Conservation (phyloP, 2,329 filamentous ascomycete genomes). For the Talaromyces sp. region DNA sequence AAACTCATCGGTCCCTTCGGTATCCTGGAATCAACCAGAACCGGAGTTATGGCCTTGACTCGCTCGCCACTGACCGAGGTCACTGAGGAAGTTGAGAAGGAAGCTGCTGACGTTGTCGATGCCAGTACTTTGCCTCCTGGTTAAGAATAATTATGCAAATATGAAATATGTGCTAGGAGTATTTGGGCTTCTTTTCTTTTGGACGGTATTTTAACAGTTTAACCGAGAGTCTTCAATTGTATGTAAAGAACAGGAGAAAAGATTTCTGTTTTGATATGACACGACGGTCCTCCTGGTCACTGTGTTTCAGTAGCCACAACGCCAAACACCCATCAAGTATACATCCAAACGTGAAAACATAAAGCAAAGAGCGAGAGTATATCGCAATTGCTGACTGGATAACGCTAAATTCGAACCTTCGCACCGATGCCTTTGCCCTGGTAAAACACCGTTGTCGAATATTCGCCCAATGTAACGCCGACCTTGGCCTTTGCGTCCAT, state of each 20-base stretch:
- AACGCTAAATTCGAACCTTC: conserved; percentile 44
- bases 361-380: not conserved
- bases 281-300: not conserved
- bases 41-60: conserved; percentile 93
- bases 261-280: not conserved
- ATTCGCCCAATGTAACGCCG: conserved; percentile 68
- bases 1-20: conserved; percentile 93
- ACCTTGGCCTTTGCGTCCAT: conserved; percentile 75
- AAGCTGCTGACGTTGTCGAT: conserved; percentile 92
- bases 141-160: conserved; percentile 42
- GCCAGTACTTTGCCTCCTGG: conserved; percentile 90
- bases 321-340: not conserved
- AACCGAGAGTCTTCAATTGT: not conserved
- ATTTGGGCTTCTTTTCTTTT: not conserved
- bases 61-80: conserved; percentile 79
- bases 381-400: not conserved
- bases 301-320: not conserved
- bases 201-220: not conserved
- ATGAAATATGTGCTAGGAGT: not conserved
- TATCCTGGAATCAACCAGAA: conserved; percentile 91
- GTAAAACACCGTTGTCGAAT: conserved; percentile 70
- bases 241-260: not conserved
- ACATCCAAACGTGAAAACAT: not conserved
- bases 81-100: conserved; percentile 72
- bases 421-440: conserved; percentile 67